A percentile compares a stretch with the other conserved stretches of the same genome.
These are phyloP conservation scores for Mychonastes homosphaera DNA, from an alignment of 139 green algal species.

Conservation along the genomic window DNA sequence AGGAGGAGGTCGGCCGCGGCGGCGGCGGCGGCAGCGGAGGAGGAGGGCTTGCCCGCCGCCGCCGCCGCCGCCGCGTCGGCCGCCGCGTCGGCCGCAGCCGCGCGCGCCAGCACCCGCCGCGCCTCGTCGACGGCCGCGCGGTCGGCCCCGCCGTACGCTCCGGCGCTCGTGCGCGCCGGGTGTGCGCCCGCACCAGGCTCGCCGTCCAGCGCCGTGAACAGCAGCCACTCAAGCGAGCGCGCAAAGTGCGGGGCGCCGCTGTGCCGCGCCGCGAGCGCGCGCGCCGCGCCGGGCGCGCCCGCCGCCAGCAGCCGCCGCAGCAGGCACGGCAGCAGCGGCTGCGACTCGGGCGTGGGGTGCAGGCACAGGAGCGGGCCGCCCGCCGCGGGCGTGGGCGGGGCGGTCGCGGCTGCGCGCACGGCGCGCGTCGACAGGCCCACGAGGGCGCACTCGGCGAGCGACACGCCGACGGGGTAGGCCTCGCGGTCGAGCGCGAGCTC, in stretches of 20 bases:
- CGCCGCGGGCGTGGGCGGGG: not conserved
- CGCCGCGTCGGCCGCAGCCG: no score
- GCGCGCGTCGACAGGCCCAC: conserved; percentile 41
- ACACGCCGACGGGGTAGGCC: conserved; percentile 88
- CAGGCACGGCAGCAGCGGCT: conserved; percentile 88
- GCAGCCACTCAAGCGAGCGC: conserved; percentile 86
- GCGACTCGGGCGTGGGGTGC: conserved; percentile 66
- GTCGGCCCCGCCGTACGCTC: no score
- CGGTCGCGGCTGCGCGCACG: not conserved
- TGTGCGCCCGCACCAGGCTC: no score
- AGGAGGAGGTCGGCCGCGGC: not conserved
- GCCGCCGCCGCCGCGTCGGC: no score
- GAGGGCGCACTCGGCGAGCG: conserved; percentile 73
- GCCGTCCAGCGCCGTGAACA: conserved; percentile 85
- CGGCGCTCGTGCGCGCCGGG: no score
- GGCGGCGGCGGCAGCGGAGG: not conserved
- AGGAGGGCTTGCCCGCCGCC: not conserved
- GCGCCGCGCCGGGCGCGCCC: conserved; percentile 42
- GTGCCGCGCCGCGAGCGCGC: conserved; percentile 47
- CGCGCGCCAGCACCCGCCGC: no score
- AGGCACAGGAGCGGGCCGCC: conserved; percentile 48
- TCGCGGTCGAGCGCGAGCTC: conserved; percentile 93
- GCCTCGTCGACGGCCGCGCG: no score
- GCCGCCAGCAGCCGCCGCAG: conserved; percentile 74
- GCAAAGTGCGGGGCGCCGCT: conserved; percentile 65